Base-by-base conservation (phyloP, 257 asterid genomes). In the Plantago elongata region DNA sequence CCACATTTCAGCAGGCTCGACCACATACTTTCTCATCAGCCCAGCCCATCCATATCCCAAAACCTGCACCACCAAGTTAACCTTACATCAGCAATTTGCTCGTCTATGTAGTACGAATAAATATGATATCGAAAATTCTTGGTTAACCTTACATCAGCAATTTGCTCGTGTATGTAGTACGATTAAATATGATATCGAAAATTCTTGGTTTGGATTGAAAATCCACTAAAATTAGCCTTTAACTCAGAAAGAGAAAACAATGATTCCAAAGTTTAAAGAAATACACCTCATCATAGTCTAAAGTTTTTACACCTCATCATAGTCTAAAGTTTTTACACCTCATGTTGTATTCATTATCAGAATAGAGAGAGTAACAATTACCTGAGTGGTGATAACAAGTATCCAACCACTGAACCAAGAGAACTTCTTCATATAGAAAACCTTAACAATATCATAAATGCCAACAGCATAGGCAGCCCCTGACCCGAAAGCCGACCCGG, bases 41-140 rank as follows among this genome's bases (percentile, higher is more conserved):
- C 99, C 99, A 13, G 99, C 99, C 97, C 97, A 93, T 78, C 99
- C 97, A 75, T 87, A 93, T 10, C 99, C 99, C 75, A 93, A 54
- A 60, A 93, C 66, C 99, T 93, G 88, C 79, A 2, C 38, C 64
- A 60, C 13, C 49, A 14, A 57, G 37, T 18, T 11, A 57, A 5
- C n/a, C 6, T 22, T 22, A 22, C 27, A 22, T 22, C 27, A 2
- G 27, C 2, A 2, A 22, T 22, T 22, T 22, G 27, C 27, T 22
- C 27, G 27, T 22, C 1, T 22, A 22, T 22, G 27, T 22, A 51
- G 13, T 11, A 51, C 0, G 57, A 51, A 6, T 22, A 22, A 22
- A 22, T n/a, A 22, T 22, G 27, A 22, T 2, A 22, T n/a, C n/a
- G 2, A 22, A 22, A 22, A 22, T 22, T 22, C 27, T 22, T 22